Evolutionary conservation across 352 stramenopile genomes (phyloP).

Genomic region (Globisporangium apiculatum): DNA sequence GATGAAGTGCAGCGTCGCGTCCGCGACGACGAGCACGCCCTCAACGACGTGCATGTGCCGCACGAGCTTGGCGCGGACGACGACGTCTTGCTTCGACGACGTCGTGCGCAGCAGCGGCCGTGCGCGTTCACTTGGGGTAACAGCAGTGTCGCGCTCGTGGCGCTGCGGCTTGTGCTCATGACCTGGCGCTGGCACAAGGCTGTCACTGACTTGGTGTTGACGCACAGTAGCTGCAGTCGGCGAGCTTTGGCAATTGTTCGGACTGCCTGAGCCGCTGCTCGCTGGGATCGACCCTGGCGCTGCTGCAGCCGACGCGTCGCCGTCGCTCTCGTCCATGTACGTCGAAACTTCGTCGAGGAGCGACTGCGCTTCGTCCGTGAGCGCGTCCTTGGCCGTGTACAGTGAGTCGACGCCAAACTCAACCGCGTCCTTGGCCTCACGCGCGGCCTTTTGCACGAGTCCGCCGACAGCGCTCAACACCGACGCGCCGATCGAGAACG

Average conservation of each 20-base stretch:
- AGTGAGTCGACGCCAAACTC: constrained; percentile 69
- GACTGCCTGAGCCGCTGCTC: not conserved
- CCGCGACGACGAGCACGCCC: constrained; percentile 48
- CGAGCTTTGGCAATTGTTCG: not conserved
- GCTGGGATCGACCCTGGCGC: not conserved
- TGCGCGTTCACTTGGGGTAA: constrained; percentile 4
- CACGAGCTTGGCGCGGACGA: constrained; percentile 59
- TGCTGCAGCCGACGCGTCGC: not conserved
- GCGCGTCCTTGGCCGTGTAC: constrained; percentile 58
- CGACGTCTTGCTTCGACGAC: constrained; percentile 13
- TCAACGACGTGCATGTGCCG: constrained; percentile 72
- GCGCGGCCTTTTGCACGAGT: constrained; percentile 63
- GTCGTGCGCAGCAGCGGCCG: constrained; percentile 1
- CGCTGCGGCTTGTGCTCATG: no score
- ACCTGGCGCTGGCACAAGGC: not conserved
- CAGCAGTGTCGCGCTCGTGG: not conserved
- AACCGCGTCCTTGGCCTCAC: constrained; percentile 66
- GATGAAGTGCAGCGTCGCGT: constrained; percentile 50
- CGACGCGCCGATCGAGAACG: constrained; percentile 49
- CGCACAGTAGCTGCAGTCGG: not conserved
- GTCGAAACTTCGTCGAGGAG: constrained; percentile 57
- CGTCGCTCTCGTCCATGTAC: constrained; percentile 31
- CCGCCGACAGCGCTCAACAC: constrained; percentile 60
- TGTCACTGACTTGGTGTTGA: not conserved
- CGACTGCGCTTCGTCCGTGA: constrained; percentile 59